Evolutionary conservation across 2,329 filamentous ascomycete genomes (phyloP).

Genomic region (Ophiobolus disseminans): DNA sequence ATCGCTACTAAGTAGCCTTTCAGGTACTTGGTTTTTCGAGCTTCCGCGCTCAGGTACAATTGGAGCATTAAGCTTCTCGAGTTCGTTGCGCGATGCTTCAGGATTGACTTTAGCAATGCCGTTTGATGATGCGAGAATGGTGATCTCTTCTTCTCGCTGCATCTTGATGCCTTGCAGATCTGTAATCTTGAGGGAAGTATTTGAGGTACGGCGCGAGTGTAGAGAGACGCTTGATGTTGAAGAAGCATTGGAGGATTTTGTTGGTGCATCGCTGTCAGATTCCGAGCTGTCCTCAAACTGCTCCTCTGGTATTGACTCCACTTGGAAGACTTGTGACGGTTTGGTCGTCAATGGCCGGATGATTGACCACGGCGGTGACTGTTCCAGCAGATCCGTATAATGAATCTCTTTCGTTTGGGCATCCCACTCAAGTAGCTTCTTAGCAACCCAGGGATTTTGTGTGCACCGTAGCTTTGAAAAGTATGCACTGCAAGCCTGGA

Average conservation of each 20-base stretch:
- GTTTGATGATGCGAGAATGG: slow-evolving; percentile 24
- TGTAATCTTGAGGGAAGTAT: slow-evolving; percentile 9
- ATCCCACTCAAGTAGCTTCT: slow-evolving; percentile 43
- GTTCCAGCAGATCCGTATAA: slow-evolving; percentile 37
- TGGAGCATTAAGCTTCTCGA: slow-evolving; percentile 5
- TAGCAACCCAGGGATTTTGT: slow-evolving; percentile 47
- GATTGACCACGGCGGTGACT: slow-evolving; percentile 41
- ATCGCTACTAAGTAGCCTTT: background rate
- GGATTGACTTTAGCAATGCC: slow-evolving; percentile 28
- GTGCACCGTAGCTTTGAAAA: slow-evolving; percentile 48
- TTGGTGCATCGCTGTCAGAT: slow-evolving; percentile 27
- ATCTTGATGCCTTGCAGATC: slow-evolving; percentile 34
- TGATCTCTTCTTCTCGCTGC: slow-evolving; percentile 33
- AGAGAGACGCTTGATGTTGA: slow-evolving; percentile 25
- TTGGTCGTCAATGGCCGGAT: slow-evolving; percentile 35
- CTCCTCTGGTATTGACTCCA: slow-evolving; percentile 33
- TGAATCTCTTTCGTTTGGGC: slow-evolving; percentile 24
- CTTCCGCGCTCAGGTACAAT: slow-evolving; percentile 13
- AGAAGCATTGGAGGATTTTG: slow-evolving; percentile 20
- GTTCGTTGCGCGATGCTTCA: slow-evolving; percentile 24
- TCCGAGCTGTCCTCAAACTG: slow-evolving; percentile 21
- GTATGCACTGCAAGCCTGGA: slow-evolving; percentile 47
- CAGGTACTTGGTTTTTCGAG: slow-evolving; percentile 1
- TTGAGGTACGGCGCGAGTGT: slow-evolving; percentile 34
- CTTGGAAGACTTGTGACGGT: slow-evolving; percentile 19